Evolutionary conservation across 1,284 basidiomycete genomes (phyloP), one percentile per base, ranked within the genome.

Genomic region (Ustilago bromivora): DNA sequence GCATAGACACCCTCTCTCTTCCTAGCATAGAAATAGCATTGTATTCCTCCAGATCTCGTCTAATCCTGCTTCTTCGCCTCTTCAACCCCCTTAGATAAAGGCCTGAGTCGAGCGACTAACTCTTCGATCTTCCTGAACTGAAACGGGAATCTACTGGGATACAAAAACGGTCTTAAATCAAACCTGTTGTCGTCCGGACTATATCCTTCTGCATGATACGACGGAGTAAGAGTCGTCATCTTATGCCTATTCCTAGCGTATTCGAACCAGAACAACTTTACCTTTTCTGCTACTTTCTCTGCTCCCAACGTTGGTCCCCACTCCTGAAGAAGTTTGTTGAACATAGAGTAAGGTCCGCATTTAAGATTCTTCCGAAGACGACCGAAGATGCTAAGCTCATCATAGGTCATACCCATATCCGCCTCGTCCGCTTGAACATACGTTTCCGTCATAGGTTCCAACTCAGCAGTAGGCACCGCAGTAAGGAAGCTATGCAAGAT

Each of bases 171-270:
- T 32, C 96, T 91, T 46, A 98, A 87, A 86, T 99, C 96, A 84
- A 96, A 99, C 77, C 96, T 90, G 85, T 99, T 98, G 87, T 98
- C 96, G 85, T 98, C 96, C 4, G 95, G 95, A 83, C 93, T 95
- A 87, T 98, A 98, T 10, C 62, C 80, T 62, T 85, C 95, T 76
- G 97, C 96, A 87, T 99, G 97, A 81, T 99, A 98, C 3, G 94
- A 91, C 1, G 96, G 97, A 1, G 97, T 99, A 72, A 99, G 86
- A 0, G 96, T 99, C 10, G 97, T 99, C 96, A 99, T 99, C 90
- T 99, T 99, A 88, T 99, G 96, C 61, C 97, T 88, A 87, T 99
- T 99, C 67, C 96, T 90, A 0, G 96, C 96, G 82, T 99, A 92
- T 86, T 96, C 94, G 83, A 96, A 97, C 89, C 95, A 99, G 89